Conservation (phyloP, 805 yeast genomes). For the Zygosaccharomyces kombuchaensis region DNA sequence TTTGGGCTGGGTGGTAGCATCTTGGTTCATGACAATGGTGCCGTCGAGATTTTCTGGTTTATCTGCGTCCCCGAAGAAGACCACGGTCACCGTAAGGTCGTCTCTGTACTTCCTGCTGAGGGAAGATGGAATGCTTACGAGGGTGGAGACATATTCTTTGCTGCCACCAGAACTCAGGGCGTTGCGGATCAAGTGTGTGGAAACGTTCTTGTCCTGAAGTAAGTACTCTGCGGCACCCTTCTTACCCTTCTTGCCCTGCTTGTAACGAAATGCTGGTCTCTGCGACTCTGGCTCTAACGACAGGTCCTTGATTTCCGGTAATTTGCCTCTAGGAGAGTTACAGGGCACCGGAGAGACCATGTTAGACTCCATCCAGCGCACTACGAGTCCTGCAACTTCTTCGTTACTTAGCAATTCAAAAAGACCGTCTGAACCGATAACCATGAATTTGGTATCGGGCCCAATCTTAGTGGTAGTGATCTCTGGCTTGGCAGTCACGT, state of each 20-base stretch:
- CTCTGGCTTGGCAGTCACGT: slow-evolving; percentile 95
- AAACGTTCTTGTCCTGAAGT: slow-evolving; percentile 79
- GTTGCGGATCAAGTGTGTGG: slow-evolving; percentile 90
- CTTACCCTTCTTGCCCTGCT: slow-evolving; percentile 30
- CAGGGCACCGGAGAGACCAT: slow-evolving; percentile 10
- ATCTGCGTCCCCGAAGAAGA: slow-evolving; percentile 69
- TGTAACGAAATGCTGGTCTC: slow-evolving; percentile 72
- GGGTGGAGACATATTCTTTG: slow-evolving; percentile 80
- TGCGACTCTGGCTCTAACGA: slow-evolving; percentile 52
- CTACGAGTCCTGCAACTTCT: slow-evolving; percentile 88
- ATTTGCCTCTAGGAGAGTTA: slow-evolving; percentile 29
- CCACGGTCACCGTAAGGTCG: slow-evolving; percentile 92
- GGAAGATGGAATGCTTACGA: slow-evolving; percentile 88
- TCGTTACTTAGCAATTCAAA: slow-evolving; percentile 89
- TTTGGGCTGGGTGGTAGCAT: slow-evolving; percentile 27
- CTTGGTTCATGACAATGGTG: slow-evolving; percentile 20
- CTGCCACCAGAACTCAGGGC: slow-evolving; percentile 88
- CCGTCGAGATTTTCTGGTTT: slow-evolving; percentile 28
- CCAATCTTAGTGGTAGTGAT: slow-evolving; percentile 74
- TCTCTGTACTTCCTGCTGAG: slow-evolving; percentile 89
- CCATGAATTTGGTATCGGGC: slow-evolving; percentile 74
- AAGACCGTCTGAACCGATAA: slow-evolving; percentile 90
- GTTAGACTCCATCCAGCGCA: slow-evolving; percentile 83
- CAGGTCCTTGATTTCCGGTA: slow-evolving; percentile 62
- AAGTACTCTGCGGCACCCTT: slow-evolving; percentile 41